A percentile compares a stretch with the other conserved stretches of the same genome.
Evolutionary conservation across 345 rosid species (phyloP).

Genomic region (Dovyalis caffra): DNA sequence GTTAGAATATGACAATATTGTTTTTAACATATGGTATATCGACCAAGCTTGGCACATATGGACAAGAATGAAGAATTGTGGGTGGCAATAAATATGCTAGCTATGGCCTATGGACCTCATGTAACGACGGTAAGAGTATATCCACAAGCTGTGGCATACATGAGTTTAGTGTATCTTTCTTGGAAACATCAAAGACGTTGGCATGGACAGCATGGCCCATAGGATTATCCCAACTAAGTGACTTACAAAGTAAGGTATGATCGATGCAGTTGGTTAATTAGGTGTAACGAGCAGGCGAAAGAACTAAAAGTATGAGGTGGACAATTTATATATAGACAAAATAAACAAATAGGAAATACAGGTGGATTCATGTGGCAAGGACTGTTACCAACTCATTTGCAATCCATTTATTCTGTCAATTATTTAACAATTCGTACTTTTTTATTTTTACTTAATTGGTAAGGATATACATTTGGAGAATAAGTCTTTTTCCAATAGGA

Average conservation of each 20-base stretch:
- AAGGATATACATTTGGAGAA: not conserved
- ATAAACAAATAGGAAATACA: conserved; percentile 15
- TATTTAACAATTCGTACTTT: conserved; percentile 26
- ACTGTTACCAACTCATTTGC: conserved; percentile 43
- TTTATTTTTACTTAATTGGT: not conserved
- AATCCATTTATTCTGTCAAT: conserved; percentile 44
- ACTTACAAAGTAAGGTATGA: conserved; percentile 59
- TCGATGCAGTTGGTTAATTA: conserved; percentile 46
- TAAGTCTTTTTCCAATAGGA: not conserved
- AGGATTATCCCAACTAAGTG: conserved; percentile 31
- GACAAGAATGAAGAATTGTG: not conserved
- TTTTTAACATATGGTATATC: no score
- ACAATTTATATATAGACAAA: not conserved
- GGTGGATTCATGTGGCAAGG: conserved; percentile 52
- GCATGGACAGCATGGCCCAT: conserved; percentile 11
- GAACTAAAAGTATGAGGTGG: conserved; percentile 10
- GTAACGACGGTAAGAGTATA: not conserved
- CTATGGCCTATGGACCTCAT: not conserved
- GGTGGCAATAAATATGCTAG: not conserved
- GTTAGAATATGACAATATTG: not conserved
- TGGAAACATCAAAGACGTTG: conserved; percentile 28
- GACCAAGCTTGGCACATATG: not conserved
- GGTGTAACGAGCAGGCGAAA: conserved; percentile 44
- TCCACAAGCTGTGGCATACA: conserved; percentile 5
- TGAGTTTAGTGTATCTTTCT: conserved; percentile 31